Evolutionary conservation across 2,329 filamentous ascomycete species (phyloP).

Genomic region (Microcyclosporella mali): DNA sequence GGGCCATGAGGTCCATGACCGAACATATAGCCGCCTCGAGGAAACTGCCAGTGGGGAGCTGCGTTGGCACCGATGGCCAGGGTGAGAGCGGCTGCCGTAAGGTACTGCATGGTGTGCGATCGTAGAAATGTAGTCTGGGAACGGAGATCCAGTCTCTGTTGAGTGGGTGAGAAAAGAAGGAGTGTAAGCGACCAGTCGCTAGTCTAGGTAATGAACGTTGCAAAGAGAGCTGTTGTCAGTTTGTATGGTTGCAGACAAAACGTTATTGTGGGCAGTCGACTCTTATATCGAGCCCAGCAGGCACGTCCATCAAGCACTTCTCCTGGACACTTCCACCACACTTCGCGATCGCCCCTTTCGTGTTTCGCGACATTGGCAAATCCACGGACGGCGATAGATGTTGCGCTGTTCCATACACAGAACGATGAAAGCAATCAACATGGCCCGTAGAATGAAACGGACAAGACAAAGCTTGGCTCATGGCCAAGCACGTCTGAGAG

Average conservation of each 20-base stretch:
- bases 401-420: no score
- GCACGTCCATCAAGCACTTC: no score
- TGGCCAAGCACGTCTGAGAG: neutral
- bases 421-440: no score
- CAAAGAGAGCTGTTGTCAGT: no score
- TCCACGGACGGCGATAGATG: no score
- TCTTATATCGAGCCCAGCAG: no score
- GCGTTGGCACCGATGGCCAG: slow-evolving; percentile 13
- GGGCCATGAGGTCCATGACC: neutral
- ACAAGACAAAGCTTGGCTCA: neutral
- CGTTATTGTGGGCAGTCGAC: no score
- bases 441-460: neutral
- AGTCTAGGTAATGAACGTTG: no score
- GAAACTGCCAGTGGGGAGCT: slow-evolving; percentile 10
- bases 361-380: no score
- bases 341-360: no score
- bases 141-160: neutral
- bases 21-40: slow-evolving; percentile 3
- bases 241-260: no score
- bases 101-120: slow-evolving; percentile 12
- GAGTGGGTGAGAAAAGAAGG: neutral
- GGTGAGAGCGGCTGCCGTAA: slow-evolving; percentile 12
- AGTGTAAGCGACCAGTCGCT: neutral
- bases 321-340: no score
- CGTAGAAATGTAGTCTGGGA: neutral